Conservation (phyloP, 1,139 yeast species). For the Wickerhamomyces sp. region DNA sequence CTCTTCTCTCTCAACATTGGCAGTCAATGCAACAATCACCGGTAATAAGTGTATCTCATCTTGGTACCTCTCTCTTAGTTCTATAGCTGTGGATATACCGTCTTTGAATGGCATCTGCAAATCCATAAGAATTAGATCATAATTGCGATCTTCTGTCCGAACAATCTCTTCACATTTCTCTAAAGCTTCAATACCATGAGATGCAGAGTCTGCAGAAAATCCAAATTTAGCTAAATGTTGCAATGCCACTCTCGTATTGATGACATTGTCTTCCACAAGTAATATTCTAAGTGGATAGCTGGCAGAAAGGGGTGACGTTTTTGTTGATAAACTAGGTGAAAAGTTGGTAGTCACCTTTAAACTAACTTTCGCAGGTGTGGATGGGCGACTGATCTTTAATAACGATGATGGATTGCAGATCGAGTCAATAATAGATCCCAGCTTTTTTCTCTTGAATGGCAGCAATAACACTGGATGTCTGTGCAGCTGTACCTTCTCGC, state of each 20-base stretch:
- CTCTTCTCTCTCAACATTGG: conserved; percentile 56
- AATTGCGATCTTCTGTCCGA: conserved; percentile 58
- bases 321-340: conserved; percentile 4
- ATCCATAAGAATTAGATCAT: conserved; percentile 81
- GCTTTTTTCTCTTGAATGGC: conserved; percentile 14
- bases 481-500: conserved; percentile 4
- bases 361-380: not conserved
- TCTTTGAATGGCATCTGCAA: conserved; percentile 88
- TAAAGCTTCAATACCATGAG: conserved; percentile 85
- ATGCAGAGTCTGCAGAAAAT: conserved; percentile 59
- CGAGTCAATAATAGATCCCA: conserved; percentile 3
- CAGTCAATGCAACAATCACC: conserved; percentile 46
- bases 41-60: conserved; percentile 31
- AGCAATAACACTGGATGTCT: conserved; percentile 12
- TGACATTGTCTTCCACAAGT: conserved; percentile 92
- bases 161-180: conserved; percentile 79
- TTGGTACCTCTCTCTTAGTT: conserved; percentile 58
- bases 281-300: conserved; percentile 52
- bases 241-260: conserved; percentile 79
- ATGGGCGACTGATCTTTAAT: not conserved
- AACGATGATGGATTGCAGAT: not conserved
- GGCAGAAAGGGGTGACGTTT: conserved; percentile 21
- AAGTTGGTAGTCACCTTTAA: not conserved
- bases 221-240: conserved; percentile 55
- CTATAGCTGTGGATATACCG: conserved; percentile 87